Percentiles rank a stretch among this genome's conserved stretches.
These are phyloP conservation scores for Cyberlindnera nakhonratchasimensis DNA, from an alignment of 805 yeast genomes.

Conservation along the genomic window DNA sequence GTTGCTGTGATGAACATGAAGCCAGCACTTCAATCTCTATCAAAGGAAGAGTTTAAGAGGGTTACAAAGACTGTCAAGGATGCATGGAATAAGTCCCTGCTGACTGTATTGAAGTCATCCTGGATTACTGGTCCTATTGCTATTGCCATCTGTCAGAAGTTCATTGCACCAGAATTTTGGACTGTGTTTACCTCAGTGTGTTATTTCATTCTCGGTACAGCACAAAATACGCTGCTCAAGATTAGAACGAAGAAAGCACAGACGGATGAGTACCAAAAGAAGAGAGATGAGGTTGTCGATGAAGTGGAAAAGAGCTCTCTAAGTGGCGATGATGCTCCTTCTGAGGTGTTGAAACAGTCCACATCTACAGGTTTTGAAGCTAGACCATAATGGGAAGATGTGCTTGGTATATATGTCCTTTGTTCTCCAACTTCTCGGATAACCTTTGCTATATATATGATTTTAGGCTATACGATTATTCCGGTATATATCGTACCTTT, in stretches of 20 bases:
- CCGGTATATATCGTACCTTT: too few relatives aligned
- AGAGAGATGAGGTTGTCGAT: constrained; percentile 22
- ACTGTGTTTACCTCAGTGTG: constrained; percentile 57
- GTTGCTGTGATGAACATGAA: constrained; percentile 45
- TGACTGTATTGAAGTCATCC: constrained; percentile 47
- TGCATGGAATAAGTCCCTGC: constrained; percentile 39
- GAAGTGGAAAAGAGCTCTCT: constrained; percentile 15
- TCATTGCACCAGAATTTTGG: constrained; percentile 57
- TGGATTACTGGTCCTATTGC: constrained; percentile 52
- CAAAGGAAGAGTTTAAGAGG: constrained; percentile 17
- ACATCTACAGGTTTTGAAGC: constrained; percentile 3
- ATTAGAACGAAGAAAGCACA: constrained; percentile 26
- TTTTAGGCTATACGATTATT: too few relatives aligned
- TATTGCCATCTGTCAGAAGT: constrained; percentile 53
- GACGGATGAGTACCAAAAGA: constrained; percentile 17
- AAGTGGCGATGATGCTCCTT: constrained; percentile 11
- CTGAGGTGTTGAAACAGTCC: constrained; percentile 14
- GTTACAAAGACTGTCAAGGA: constrained; percentile 20
- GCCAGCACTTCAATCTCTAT: constrained; percentile 17
- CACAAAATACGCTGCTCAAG: constrained; percentile 56
- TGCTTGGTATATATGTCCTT: too few relatives aligned
- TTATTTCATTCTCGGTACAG: constrained; percentile 58
- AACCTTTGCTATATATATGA: too few relatives aligned
- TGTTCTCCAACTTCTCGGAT: too few relatives aligned
- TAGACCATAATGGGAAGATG: background rate